These are phyloP conservation scores for Colletotrichum sp. DNA, from an alignment of 2,329 filamentous ascomycete species.

Conservation along the genomic window DNA sequence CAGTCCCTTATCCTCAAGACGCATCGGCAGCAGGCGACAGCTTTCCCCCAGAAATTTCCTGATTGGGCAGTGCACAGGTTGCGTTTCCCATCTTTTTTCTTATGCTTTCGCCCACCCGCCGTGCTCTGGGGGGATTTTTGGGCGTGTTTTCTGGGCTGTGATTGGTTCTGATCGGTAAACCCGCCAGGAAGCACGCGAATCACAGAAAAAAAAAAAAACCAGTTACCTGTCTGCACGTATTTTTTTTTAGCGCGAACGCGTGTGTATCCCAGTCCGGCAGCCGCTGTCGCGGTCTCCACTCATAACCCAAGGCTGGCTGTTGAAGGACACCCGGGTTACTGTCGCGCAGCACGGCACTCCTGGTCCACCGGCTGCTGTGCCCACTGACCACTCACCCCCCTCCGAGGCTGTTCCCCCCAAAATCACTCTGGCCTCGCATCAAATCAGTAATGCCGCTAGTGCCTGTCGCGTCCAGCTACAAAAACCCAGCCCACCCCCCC, in stretches of 20 bases:
- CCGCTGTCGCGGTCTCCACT: not conserved
- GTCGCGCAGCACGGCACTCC: not conserved
- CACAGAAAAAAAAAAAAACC: not conserved
- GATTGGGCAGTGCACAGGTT: not conserved
- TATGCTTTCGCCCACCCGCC: not conserved
- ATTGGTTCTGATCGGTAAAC: not conserved
- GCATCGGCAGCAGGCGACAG: not conserved
- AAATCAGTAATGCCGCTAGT: slow-evolving; percentile 64
- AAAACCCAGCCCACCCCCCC: slow-evolving; percentile 60
- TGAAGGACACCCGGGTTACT: not conserved
- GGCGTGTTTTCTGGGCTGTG: not conserved
- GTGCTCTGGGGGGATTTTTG: not conserved
- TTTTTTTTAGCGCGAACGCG: slow-evolving; percentile 28
- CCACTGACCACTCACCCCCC: not conserved
- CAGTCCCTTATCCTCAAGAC: not conserved
- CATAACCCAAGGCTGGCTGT: not conserved
- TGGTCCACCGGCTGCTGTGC: not conserved
- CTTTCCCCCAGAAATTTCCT: slow-evolving; percentile 3
- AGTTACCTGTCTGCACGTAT: slow-evolving; percentile 15
- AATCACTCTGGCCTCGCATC: slow-evolving; percentile 30
- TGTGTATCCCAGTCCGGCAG: not conserved
- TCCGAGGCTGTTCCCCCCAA: slow-evolving; percentile 19
- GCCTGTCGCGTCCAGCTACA: slow-evolving; percentile 64
- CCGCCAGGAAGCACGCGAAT: not conserved
- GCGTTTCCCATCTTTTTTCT: not conserved